Percentiles rank a stretch among this genome's conserved stretches.
Evolutionary conservation across 148 eudicot species (phyloP).

Genomic region (Amaranthus hypochondriacus): DNA sequence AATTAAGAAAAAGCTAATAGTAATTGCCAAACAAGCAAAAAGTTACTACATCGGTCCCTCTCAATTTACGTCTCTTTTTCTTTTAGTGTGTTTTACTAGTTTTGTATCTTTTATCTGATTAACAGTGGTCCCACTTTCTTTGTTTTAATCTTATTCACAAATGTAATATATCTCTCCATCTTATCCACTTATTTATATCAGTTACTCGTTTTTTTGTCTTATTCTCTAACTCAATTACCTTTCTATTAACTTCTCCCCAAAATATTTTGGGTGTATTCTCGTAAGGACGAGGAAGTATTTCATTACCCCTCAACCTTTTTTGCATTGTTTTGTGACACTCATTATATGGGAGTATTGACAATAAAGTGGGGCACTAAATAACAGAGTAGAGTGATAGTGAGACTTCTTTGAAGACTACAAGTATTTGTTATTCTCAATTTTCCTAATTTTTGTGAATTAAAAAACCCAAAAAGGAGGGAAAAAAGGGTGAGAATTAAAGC

Average conservation of each 20-base stretch:
- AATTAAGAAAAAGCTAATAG: no score
- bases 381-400: not conserved
- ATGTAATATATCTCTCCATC: no score
- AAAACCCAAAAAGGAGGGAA: conserved; percentile 1
- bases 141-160: not conserved
- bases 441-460: not conserved
- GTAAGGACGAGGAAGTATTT: not conserved
- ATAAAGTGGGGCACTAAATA: conserved; percentile 5
- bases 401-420: not conserved
- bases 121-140: not conserved
- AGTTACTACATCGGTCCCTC: no score
- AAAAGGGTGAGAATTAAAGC: not conserved
- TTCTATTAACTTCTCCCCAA: not conserved
- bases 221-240: not conserved
- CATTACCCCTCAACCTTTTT: not conserved
- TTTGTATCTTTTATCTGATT: not conserved
- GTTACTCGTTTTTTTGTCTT: not conserved
- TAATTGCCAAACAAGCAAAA: no score
- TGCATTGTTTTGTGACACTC: conserved; percentile 5
- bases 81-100: conserved; percentile 14
- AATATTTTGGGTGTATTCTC: no score
- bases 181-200: no score
- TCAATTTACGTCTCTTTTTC: not conserved
- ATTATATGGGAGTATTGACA: conserved; percentile 9
- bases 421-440: not conserved